Base-by-base conservation (phyloP, 2,329 filamentous ascomycete genomes). In the Tolypocladium paradoxum region DNA sequence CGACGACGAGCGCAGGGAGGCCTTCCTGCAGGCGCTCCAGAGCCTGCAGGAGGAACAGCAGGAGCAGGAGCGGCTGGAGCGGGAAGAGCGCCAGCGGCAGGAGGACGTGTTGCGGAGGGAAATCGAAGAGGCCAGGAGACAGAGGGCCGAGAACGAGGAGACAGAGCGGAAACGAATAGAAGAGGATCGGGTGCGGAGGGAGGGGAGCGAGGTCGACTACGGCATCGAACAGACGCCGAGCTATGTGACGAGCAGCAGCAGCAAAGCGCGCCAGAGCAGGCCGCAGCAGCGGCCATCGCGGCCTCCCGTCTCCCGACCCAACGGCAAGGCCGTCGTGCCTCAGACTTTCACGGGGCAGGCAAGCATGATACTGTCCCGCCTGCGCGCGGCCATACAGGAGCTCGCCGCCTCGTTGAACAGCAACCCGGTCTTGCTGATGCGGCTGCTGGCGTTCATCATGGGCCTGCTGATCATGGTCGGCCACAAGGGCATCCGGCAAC, bases 1-100 rank as follows among this genome's bases (percentile, higher is more conserved):
- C 1, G 92, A 97, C 66, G 92, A 96, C 51, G 93, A 97, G 72
- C 82, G 89, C 46, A 84, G 89, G 57, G 90, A 97, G 62, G 85
- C 88, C 0, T 96, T 97, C 67, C 72, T 95, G 18, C 86, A 92
- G 61, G 92, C 91, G 5, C 76, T 97, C 18, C 83, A 95, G 65
- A 85, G 83, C 51, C 74, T 97, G 33, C 86, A 87, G 61, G 90
- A 96, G 59, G 91, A 96, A 64, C 88, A 88, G 63, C 79, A 85
- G 53, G 82, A 85, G 55, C 82, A 84, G n/a, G 83, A 85, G 59
- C 75, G 82, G 55, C 78, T 65, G 71, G 88, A 77, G 65, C 83
- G 61, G 61, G 86, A 77, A 71, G 84, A 76, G 61, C 72, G 72
- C 53, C 70, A 73, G 51, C 70, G 71, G 27, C 78, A 82, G 53